phyloP scores from a whole-genome alignment of 202 grass and related monocot genomes.

The Bolboschoenoplectus hybrid region DNA sequence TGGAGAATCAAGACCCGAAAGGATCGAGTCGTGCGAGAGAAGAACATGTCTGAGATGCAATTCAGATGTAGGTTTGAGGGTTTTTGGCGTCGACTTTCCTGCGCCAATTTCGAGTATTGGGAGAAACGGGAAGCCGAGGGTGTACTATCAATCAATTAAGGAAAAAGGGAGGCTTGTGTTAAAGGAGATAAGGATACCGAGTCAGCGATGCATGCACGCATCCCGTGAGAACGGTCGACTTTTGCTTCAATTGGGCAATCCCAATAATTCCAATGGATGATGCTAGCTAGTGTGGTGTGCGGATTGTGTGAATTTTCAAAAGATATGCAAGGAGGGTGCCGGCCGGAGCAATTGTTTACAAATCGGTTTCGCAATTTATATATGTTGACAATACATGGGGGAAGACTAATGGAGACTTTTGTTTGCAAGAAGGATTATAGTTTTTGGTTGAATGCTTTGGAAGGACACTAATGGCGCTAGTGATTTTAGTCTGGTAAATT shows the following conservation, averaged over 20 bases:
- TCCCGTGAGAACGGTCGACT: constrained; percentile 44
- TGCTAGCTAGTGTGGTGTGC: background rate
- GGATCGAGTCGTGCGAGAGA: background rate
- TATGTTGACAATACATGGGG: background rate
- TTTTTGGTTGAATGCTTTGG: constrained; percentile 3
- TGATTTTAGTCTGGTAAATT: constrained; percentile 12
- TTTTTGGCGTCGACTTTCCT: constrained; percentile 32
- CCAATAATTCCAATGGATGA: background rate
- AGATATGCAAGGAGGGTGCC: background rate
- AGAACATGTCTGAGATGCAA: constrained; percentile 21
- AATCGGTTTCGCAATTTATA: background rate
- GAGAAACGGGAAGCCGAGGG: constrained; percentile 41
- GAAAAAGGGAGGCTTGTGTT: constrained; percentile 44
- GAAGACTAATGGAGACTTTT: background rate
- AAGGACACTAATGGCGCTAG: background rate
- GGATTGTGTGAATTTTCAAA: background rate
- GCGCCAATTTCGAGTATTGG: constrained; percentile 46
- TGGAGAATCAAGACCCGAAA: background rate
- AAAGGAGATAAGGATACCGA: constrained; percentile 43
- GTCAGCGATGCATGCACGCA: constrained; percentile 45
- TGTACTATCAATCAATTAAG: constrained; percentile 42
- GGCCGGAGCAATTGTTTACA: background rate
- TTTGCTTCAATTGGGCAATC: constrained; percentile 42
- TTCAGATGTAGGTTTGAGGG: background rate
- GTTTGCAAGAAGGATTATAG: background rate